Evolutionary conservation across 1,284 basidiomycete species (phyloP).

Genomic region (Thelephora terrestris): DNA sequence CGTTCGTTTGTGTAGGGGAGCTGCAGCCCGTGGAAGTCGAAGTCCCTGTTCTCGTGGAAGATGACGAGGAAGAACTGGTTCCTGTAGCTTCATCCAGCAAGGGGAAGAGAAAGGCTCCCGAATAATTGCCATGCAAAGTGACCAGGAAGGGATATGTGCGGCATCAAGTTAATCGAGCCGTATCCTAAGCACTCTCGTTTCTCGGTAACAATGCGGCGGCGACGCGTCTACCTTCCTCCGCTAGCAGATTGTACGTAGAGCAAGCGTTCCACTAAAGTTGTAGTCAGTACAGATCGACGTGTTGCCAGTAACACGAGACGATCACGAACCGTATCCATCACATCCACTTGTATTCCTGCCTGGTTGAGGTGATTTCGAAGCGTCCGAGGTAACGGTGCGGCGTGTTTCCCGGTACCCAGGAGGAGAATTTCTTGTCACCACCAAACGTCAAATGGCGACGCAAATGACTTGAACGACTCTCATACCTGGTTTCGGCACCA

Average conservation of each 20-base stretch:
- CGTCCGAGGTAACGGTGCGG: conserved; percentile 60
- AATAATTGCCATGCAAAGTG: conserved; percentile 19
- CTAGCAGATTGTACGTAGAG: conserved; percentile 87
- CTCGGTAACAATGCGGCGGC: conserved; percentile 81
- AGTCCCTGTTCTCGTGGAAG: conserved; percentile 29
- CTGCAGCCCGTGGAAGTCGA: conserved; percentile 30
- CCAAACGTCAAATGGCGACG: background rate
- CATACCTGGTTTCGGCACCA: conserved; percentile 79
- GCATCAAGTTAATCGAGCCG: too few relatives aligned
- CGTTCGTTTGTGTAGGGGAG: conserved; percentile 21
- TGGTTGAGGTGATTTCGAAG: conserved; percentile 63
- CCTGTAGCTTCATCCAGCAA: conserved; percentile 21
- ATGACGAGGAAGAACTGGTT: conserved; percentile 33
- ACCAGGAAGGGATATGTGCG: too few relatives aligned
- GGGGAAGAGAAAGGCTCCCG: conserved; percentile 37
- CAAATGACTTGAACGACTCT: background rate
- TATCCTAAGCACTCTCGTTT: conserved; percentile 37
- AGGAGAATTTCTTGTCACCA: conserved; percentile 69
- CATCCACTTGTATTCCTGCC: conserved; percentile 83
- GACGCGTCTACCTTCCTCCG: conserved; percentile 87
- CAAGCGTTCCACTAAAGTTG: conserved; percentile 75
- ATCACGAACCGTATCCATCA: conserved; percentile 83
- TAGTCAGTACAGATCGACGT: background rate
- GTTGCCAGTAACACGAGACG: background rate
- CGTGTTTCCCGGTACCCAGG: conserved; percentile 75